Evolutionary conservation across 1,139 yeast species (phyloP), one percentile per base, ranked within the genome.

Genomic region (Oligophagozyma castellii): DNA sequence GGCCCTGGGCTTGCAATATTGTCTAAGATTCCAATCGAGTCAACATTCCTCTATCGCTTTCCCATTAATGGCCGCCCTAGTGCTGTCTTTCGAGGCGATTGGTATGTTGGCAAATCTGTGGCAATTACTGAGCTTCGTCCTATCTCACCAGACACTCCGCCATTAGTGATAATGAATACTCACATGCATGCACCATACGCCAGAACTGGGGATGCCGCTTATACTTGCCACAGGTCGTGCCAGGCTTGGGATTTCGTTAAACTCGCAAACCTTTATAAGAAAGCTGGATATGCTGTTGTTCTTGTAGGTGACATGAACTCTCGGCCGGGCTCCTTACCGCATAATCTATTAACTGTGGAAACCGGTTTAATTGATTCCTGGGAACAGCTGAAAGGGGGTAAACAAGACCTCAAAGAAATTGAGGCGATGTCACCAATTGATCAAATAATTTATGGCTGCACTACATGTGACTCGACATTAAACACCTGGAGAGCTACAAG

Each of bases 141-240:
- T 5, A 60, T 66, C 5, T 51, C 51, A 13, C 45, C 56, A 2
- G 62, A 64, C 11, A 51, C 61, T 3, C 55, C 64, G 12, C 81
- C 76, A 11, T 58, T 89, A 27, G 95, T 93, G 10, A 55, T 92
- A 5, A 59, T 89, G 46, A 86, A 86, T 47, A 76, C 93, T 12
- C 99, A 89, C 50, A 77, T 92, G 89, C 99, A 89, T 56, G 98
- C 99, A 2, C 98, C 99, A 0, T 89, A 89, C 49, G 71, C 92
- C 1, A 45, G 55, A 19, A 58, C 61, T 1, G 96, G 96, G 1
- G 95, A 83, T 54, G 92, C 93, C 4, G 78, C 92, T 4, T 89
- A 92, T 50, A 62, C 74, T 3, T 80, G 95, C 41, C 96, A 89
- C 50, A 61, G 98, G 31, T 76, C 95, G 0, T 72, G 93, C 35